Conservation (phyloP, 192 early-diverging fungal genomes). For the Phlyctochytrium arcticum region DNA sequence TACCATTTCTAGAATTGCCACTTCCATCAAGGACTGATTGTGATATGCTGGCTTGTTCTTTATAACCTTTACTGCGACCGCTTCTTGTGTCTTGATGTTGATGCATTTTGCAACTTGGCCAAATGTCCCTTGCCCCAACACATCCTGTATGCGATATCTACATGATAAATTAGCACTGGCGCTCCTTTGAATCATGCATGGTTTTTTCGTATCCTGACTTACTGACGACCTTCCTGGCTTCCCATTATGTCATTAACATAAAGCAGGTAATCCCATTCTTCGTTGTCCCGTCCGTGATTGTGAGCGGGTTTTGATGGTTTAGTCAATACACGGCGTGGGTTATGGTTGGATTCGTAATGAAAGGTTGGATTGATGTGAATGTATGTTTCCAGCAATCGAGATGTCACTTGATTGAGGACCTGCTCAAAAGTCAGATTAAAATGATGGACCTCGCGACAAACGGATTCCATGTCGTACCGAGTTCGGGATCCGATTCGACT, state of each 20-base stretch:
- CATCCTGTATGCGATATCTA: constrained; percentile 88
- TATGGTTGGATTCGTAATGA: constrained; percentile 69
- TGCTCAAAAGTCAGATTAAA: neutral
- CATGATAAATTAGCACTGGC: neutral
- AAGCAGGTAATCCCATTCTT: constrained; percentile 93
- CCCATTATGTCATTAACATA: constrained; percentile 97
- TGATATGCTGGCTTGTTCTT: constrained; percentile 98
- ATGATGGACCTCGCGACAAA: too few species aligned
- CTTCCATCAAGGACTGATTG: constrained; percentile 97
- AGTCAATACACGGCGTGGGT: constrained; percentile 88
- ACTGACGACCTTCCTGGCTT: constrained; percentile 82
- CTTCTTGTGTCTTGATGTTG: constrained; percentile 86
- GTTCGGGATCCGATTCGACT: too few species aligned
- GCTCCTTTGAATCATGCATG: neutral
- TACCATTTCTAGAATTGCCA: constrained; percentile 85
- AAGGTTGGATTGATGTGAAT: constrained; percentile 77
- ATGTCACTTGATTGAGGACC: constrained; percentile 7
- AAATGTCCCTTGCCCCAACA: constrained; percentile 95
- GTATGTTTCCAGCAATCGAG: constrained; percentile 67
- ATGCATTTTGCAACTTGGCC: constrained; percentile 97
- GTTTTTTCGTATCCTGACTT: constrained; percentile 15
- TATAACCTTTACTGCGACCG: constrained; percentile 94
- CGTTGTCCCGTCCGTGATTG: constrained; percentile 94
- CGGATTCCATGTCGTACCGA: too few species aligned
- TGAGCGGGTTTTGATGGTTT: constrained; percentile 85